A percentile compares a stretch with the other conserved stretches of the same genome.
These are phyloP conservation scores for Luffa aegyptiaca DNA, from an alignment of 306 rosid species.

Conservation along the genomic window DNA sequence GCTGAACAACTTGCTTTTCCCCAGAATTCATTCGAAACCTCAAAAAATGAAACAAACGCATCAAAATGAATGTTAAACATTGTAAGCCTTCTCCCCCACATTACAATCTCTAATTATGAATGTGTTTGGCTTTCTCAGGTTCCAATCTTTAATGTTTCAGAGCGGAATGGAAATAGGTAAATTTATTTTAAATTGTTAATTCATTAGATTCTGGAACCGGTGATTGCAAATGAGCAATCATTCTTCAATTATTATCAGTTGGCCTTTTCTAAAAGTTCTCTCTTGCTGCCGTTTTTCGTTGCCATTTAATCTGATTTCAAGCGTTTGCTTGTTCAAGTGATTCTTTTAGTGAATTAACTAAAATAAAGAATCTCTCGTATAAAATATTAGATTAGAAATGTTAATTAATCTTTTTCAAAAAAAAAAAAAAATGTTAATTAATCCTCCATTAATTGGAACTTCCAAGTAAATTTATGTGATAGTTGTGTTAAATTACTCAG, in stretches of 20 bases:
- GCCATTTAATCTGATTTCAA: background rate
- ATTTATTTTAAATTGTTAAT: background rate
- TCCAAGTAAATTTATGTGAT: no score
- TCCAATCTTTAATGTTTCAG: background rate
- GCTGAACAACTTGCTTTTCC: conserved; percentile 68
- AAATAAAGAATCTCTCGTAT: no score
- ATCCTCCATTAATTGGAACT: no score
- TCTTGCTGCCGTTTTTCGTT: background rate
- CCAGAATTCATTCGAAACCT: conserved; percentile 50
- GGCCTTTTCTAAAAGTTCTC: background rate
- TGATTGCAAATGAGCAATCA: background rate
- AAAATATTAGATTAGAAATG: no score
- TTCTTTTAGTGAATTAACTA: no score
- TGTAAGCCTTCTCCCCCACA: conserved; percentile 2
- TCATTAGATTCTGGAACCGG: background rate
- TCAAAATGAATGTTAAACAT: conserved; percentile 35
- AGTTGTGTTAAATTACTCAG: no score
- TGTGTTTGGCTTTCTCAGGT: background rate
- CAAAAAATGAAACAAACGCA: conserved; percentile 52
- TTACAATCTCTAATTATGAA: background rate
- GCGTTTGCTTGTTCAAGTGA: background rate
- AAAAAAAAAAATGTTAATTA: no score
- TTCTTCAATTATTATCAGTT: background rate
- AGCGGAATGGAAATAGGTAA: background rate
- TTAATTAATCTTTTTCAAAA: no score